These are phyloP conservation scores for Cordyceps javanica DNA, from an alignment of 2,329 filamentous ascomycete genomes.

Conservation along the genomic window DNA sequence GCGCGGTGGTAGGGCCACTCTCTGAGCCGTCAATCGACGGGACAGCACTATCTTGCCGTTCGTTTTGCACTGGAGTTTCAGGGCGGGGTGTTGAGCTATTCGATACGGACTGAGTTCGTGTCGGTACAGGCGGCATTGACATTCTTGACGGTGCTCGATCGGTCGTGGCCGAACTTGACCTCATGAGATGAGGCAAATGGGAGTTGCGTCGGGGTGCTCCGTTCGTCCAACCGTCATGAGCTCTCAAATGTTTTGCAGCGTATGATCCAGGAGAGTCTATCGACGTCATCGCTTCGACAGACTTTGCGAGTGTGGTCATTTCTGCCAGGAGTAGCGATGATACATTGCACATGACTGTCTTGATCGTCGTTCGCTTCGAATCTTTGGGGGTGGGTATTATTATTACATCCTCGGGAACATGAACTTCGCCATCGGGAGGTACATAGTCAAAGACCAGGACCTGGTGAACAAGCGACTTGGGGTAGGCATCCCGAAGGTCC, in stretches of 20 bases:
- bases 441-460: slow-evolving; percentile 74
- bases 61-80: slow-evolving; percentile 42
- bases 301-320: slow-evolving; percentile 67
- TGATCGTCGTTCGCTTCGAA: slow-evolving; percentile 72
- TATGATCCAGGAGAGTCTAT: slow-evolving; percentile 69
- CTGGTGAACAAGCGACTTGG: slow-evolving; percentile 70
- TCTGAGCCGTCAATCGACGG: slow-evolving; percentile 44
- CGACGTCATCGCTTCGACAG: slow-evolving; percentile 63
- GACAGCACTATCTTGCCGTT: slow-evolving; percentile 39
- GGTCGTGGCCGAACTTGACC: slow-evolving; percentile 49
- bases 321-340: slow-evolving; percentile 68
- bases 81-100: slow-evolving; percentile 40
- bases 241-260: slow-evolving; percentile 35
- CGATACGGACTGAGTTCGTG: slow-evolving; percentile 36
- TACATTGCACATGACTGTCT: slow-evolving; percentile 73
- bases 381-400: slow-evolving; percentile 62
- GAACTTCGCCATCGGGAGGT: slow-evolving; percentile 40
- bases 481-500: slow-evolving; percentile 64
- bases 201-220: slow-evolving; percentile 46
- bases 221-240: slow-evolving; percentile 33
- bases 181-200: slow-evolving; percentile 39
- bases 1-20: slow-evolving; percentile 27
- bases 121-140: slow-evolving; percentile 70
- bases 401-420: slow-evolving; percentile 61
- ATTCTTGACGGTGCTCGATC: slow-evolving; percentile 64